Evolutionary conservation across 2,329 filamentous ascomycete species (phyloP).

Genomic region (Trichophyton mentagrophytes): DNA sequence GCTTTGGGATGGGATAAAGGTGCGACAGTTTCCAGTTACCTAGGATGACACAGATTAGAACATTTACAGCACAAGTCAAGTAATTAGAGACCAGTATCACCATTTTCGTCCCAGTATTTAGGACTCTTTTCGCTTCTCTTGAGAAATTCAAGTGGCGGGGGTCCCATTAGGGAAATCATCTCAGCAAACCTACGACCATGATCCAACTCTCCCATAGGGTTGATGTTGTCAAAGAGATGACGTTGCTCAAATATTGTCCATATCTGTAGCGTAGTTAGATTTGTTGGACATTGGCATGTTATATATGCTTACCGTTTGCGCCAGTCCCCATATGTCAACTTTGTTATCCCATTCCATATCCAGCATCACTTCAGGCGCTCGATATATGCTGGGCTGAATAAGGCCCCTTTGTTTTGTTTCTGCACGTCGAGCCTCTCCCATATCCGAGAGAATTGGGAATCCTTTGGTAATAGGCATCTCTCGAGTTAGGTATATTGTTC

Average conservation of each 20-base stretch:
- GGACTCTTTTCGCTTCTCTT: not conserved
- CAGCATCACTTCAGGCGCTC: constrained; percentile 21
- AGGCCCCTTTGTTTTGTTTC: constrained; percentile 12
- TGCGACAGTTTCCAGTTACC: constrained; percentile 7
- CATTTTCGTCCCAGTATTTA: constrained; percentile 10
- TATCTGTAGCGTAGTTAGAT: not conserved
- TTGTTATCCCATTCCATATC: constrained; percentile 20
- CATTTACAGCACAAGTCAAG: not conserved
- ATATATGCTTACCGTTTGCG: not conserved
- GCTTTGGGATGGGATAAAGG: constrained; percentile 8
- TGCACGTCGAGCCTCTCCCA: constrained; percentile 19
- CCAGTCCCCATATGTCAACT: constrained; percentile 20
- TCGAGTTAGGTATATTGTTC: constrained; percentile 20
- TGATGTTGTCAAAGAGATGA: constrained; percentile 4
- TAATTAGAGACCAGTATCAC: not conserved
- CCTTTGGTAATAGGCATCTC: constrained; percentile 14
- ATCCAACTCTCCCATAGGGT: constrained; percentile 3
- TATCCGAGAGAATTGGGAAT: constrained; percentile 19
- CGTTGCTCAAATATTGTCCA: constrained; percentile 3
- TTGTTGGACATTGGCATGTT: not conserved
- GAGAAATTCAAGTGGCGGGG: constrained; percentile 8
- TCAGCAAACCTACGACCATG: not conserved
- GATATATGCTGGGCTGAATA: constrained; percentile 20
- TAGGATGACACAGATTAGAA: not conserved
- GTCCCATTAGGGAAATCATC: constrained; percentile 5